A percentile compares a stretch with the other conserved stretches of the same genome.
phyloP scores from a whole-genome alignment of 805 yeast species.

The Starmerella gropengiesseri region DNA sequence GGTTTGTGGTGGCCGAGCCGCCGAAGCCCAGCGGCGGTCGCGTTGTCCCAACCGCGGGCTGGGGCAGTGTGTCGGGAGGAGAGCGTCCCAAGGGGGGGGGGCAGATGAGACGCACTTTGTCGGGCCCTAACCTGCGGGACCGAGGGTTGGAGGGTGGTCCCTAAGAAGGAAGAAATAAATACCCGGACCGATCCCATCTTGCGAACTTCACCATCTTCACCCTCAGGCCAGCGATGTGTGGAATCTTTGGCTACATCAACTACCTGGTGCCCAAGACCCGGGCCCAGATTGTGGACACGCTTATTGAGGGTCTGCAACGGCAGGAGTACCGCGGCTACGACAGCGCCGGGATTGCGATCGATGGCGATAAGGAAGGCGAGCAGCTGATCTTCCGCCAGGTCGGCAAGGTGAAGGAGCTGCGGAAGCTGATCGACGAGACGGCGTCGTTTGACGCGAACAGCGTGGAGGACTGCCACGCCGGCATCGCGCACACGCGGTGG shows the following conservation, averaged over 20 bases:
- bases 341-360: conserved; percentile 92
- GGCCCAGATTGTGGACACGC: conserved; percentile 83
- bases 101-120: too few relatives aligned
- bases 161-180: conserved; percentile 9
- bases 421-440: conserved; percentile 41
- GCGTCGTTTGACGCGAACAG: conserved; percentile 41
- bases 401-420: conserved; percentile 82
- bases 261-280: conserved; percentile 83
- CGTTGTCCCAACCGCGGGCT: too few relatives aligned
- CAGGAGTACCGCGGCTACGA: conserved; percentile 98
- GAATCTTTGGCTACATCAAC: conserved; percentile 96
- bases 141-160: conserved; percentile 4
- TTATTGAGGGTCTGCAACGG: conserved; percentile 62
- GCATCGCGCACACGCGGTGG: conserved; percentile 99
- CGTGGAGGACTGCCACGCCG: conserved; percentile 74
- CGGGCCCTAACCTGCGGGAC: conserved; percentile 3
- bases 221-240: conserved; percentile 40
- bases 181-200: conserved; percentile 3
- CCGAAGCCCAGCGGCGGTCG: too few relatives aligned
- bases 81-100: too few relatives aligned
- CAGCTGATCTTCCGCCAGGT: conserved; percentile 68
- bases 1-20: too few relatives aligned
- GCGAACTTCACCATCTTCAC: not conserved
- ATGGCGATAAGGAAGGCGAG: conserved; percentile 64
- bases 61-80: too few relatives aligned